Conservation (phyloP, 2,329 filamentous ascomycete genomes). For the Aspergillus viridinutans region DNA sequence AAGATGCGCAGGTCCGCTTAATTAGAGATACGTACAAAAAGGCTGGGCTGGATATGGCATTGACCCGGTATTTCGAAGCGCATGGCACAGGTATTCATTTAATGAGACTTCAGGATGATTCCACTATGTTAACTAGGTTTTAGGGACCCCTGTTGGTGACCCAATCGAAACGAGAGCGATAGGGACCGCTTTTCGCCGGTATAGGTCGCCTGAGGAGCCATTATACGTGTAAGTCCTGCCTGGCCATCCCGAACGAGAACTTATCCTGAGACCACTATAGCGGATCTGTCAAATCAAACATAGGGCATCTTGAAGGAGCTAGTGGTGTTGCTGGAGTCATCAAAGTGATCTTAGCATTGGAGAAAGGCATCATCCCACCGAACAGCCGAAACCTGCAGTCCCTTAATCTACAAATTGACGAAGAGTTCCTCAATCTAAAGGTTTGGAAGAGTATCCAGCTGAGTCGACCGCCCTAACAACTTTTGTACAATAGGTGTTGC, state of each 20-base stretch:
- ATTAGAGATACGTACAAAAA: constrained; percentile 22
- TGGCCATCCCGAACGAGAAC: neutral
- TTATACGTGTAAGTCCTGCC: neutral
- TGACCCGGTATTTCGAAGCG: constrained; percentile 9
- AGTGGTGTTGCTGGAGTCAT: constrained; percentile 14
- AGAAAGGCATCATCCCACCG: constrained; percentile 20
- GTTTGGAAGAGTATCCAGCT: neutral
- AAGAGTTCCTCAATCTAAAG: neutral
- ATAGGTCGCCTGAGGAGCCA: neutral
- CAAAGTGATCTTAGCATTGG: constrained; percentile 22
- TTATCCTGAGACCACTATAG: constrained; percentile 1
- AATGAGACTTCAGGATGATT: neutral
- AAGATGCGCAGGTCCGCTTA: constrained; percentile 25
- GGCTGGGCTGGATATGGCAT: constrained; percentile 4
- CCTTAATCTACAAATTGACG: constrained; percentile 3
- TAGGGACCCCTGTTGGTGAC: constrained; percentile 31
- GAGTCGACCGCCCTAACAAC: neutral
- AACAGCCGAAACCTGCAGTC: constrained; percentile 5
- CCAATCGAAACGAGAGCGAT: constrained; percentile 11
- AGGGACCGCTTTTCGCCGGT: constrained; percentile 6
- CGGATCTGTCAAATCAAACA: constrained; percentile 15
- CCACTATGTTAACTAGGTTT: constrained; percentile 21
- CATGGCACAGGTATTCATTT: constrained; percentile 4
- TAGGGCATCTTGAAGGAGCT: constrained; percentile 13
- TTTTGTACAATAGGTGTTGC: constrained; percentile 5